Evolutionary conservation across 371 early-diverging fungal species (phyloP).

Genomic region (Nematocida minor): DNA sequence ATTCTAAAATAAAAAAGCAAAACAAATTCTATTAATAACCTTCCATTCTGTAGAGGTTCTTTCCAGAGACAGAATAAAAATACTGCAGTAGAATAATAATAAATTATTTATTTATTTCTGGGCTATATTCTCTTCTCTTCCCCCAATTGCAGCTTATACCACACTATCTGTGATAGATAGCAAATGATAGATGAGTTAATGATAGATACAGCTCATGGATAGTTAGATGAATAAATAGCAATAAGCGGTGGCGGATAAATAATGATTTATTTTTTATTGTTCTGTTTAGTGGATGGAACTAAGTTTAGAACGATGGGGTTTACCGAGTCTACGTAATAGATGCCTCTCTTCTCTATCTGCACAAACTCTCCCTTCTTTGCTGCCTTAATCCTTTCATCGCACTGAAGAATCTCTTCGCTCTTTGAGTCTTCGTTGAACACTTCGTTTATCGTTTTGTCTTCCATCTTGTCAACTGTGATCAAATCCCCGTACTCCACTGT

Average conservation of each 20-base stretch:
- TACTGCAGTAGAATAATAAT: no score
- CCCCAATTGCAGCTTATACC: no score
- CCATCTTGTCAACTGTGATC: slow-evolving; percentile 68
- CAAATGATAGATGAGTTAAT: no score
- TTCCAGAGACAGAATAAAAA: no score
- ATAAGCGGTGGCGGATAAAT: no score
- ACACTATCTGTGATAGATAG: no score
- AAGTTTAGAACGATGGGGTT: slow-evolving; percentile 53
- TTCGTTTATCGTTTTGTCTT: slow-evolving; percentile 67
- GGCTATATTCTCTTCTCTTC: no score
- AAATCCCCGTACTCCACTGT: slow-evolving; percentile 69
- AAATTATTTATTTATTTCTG: no score
- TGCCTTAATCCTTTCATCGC: slow-evolving; percentile 8
- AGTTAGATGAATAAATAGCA: no score
- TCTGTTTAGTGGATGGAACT: slow-evolving; percentile 65
- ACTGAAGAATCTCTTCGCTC: slow-evolving; percentile 68
- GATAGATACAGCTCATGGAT: no score
- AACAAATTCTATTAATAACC: background rate
- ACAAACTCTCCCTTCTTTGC: slow-evolving; percentile 71
- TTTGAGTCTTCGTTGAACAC: slow-evolving; percentile 78
- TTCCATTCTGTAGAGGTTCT: no score
- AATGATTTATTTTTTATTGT: slow-evolving; percentile 54
- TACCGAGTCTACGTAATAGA: slow-evolving; percentile 66
- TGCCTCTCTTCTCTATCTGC: slow-evolving; percentile 96
- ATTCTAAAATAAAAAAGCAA: background rate